Evolutionary conservation across 805 yeast genomes (phyloP), one percentile per base, ranked within the genome.

Genomic region (Danielia oregonensis): DNA sequence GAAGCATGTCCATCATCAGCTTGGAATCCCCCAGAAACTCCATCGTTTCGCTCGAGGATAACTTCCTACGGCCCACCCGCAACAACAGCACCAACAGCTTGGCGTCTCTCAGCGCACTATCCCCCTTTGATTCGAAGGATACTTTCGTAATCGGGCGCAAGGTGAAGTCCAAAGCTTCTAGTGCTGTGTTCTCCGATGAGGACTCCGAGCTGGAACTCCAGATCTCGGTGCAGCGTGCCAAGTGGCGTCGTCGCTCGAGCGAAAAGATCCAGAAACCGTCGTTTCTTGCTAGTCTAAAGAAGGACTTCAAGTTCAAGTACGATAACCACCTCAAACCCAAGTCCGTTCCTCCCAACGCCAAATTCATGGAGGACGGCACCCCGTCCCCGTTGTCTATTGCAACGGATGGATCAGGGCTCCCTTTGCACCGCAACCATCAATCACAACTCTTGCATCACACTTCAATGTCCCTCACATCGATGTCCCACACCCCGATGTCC

Each of bases 11-110:
- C 10, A 55, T 64, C 9, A 59, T 57, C 13, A 57, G 65, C 44
- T 38, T 64, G 31, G 71, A 61, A 29, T 56, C 62, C 44, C 69
- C 70, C 3, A 50, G 70, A 26, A 66, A 66, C 42, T 61, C 67
- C 17, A 65, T 66, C 11, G 64, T 61, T 4, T 60, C 67, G 8
- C 50, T 60, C 2, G 72, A 66, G 34, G 72, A 66, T 34, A 42
- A 38, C 24, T 39, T 49, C 29, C 30, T 46, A 13, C 46, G 57
- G 19, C 54, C 55, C 17, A 54, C 64, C 2, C 42, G 71, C 31
- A 64, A 63, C 39, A 59, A 61, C 41, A 61, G 68, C 38, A 44
- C 47, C 30, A 45, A 57, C 13, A 48, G 56, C 31, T 38, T 56
- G 26, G 43, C 45, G 12, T 45, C 53, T 7, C 30, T 52, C 9